Evolutionary conservation across 2,329 filamentous ascomycete genomes (phyloP).

Genomic region (Cladosporium sp.): DNA sequence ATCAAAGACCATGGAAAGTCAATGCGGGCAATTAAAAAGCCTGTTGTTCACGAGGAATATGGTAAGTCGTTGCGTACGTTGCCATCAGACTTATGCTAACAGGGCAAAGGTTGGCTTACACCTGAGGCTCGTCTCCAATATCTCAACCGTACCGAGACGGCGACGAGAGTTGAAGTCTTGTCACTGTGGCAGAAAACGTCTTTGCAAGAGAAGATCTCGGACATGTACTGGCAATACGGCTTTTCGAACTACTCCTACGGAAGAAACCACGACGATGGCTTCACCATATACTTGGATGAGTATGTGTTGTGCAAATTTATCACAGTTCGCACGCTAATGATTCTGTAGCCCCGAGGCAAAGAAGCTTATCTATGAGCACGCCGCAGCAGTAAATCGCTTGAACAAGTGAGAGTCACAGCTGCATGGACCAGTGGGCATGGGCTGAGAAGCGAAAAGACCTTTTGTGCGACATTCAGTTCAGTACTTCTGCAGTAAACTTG

Average conservation of each 20-base stretch:
- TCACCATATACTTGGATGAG: conserved; percentile 56
- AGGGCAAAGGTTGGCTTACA: conserved; percentile 48
- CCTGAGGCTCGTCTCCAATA: conserved; percentile 51
- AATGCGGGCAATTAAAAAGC: conserved; percentile 48
- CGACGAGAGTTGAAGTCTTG: conserved; percentile 48
- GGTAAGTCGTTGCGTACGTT: not conserved
- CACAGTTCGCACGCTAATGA: not conserved
- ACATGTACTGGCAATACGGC: conserved; percentile 60
- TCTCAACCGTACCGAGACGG: conserved; percentile 45
- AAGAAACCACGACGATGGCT: conserved; percentile 57
- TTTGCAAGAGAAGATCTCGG: conserved; percentile 50
- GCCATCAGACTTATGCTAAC: not conserved
- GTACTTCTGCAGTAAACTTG: not conserved
- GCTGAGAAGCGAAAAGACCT: not conserved
- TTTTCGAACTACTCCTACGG: conserved; percentile 55
- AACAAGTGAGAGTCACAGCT: not conserved
- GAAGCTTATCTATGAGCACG: conserved; percentile 10
- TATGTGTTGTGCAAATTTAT: not conserved
- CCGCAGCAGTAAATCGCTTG: conserved; percentile 5
- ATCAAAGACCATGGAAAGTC: conserved; percentile 54
- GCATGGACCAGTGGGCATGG: not conserved
- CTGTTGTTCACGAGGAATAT: conserved; percentile 58
- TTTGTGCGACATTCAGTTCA: not conserved
- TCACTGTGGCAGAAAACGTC: conserved; percentile 53
- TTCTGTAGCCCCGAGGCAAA: conserved; percentile 9